Evolutionary conservation across 768 basidiomycete species (phyloP).

Genomic region (Podaxis sp.): DNA sequence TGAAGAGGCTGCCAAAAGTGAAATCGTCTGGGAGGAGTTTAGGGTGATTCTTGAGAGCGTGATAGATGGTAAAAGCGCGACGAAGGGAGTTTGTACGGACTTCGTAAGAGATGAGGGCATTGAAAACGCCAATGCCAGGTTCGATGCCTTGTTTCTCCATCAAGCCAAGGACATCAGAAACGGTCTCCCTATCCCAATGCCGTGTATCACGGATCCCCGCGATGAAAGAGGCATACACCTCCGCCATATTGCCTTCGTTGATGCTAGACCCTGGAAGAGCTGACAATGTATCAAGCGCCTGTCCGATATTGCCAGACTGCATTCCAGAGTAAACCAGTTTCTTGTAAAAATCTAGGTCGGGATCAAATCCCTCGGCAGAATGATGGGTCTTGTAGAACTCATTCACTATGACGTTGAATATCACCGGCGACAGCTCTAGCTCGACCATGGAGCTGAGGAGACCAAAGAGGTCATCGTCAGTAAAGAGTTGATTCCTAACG

Average conservation of each 20-base stretch:
- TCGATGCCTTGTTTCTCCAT: constrained; percentile 11
- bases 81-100: constrained; percentile 8
- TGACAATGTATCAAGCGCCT: not conserved
- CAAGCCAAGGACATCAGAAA: constrained; percentile 1
- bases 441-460: not conserved
- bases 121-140: constrained; percentile 1
- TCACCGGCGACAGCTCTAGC: not conserved
- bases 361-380: not conserved
- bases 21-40: not conserved
- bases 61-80: constrained; percentile 10
- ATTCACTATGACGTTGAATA: not conserved
- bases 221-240: constrained; percentile 6
- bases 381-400: not conserved
- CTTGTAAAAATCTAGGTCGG: not conserved
- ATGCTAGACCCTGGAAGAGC: not conserved
- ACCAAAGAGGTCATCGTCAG: not conserved
- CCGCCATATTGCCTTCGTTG: not conserved
- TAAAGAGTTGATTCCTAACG: not conserved
- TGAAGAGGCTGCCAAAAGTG: constrained; percentile 12
- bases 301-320: not conserved
- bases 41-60: constrained; percentile 3
- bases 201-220: constrained; percentile 1
- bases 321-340: not conserved
- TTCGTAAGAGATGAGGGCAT: constrained; percentile 12
- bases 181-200: not conserved